These are phyloP conservation scores for Leccinellum luteum DNA, from an alignment of 768 basidiomycete species.

Conservation along the genomic window DNA sequence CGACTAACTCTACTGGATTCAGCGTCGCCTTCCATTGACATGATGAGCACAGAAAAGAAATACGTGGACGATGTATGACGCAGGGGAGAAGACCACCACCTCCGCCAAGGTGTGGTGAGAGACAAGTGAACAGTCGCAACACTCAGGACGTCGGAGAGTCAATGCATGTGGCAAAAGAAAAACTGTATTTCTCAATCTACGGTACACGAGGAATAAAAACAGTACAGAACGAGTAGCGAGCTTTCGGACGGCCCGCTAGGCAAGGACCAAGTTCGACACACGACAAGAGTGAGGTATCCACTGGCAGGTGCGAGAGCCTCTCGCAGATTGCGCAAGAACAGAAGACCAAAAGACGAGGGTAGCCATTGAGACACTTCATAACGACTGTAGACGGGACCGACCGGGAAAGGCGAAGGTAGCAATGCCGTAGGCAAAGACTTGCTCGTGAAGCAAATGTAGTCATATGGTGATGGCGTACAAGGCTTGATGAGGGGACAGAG, in stretches of 20 bases:
- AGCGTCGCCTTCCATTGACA: conserved; percentile 49
- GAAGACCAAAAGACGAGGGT: not conserved
- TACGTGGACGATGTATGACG: conserved; percentile 14
- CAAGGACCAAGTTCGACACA: not conserved
- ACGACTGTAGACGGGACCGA: not conserved
- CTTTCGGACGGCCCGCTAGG: conserved; percentile 1
- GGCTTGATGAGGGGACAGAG: not conserved
- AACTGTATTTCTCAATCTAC: conserved; percentile 37
- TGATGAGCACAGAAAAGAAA: conserved; percentile 38
- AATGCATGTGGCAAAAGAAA: conserved; percentile 45
- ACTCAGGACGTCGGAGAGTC: conserved; percentile 52
- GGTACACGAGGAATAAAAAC: conserved; percentile 26
- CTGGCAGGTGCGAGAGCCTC: not conserved
- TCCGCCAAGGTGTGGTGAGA: conserved; percentile 22
- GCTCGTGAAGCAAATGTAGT: not conserved
- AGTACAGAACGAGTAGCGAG: conserved; percentile 17
- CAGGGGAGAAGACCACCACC: conserved; percentile 7
- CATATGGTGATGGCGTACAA: not conserved
- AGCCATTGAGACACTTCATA: not conserved
- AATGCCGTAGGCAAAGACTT: not conserved
- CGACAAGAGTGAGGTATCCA: not conserved
- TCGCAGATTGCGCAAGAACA: not conserved
- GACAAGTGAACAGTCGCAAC: conserved; percentile 26
- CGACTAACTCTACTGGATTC: conserved; percentile 50
- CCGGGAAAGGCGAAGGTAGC: not conserved